Percentiles rank a stretch among this genome's conserved stretches.
These are phyloP conservation scores for Protea cynaroides DNA, from an alignment of 164 flowering plant species.

Conservation along the genomic window DNA sequence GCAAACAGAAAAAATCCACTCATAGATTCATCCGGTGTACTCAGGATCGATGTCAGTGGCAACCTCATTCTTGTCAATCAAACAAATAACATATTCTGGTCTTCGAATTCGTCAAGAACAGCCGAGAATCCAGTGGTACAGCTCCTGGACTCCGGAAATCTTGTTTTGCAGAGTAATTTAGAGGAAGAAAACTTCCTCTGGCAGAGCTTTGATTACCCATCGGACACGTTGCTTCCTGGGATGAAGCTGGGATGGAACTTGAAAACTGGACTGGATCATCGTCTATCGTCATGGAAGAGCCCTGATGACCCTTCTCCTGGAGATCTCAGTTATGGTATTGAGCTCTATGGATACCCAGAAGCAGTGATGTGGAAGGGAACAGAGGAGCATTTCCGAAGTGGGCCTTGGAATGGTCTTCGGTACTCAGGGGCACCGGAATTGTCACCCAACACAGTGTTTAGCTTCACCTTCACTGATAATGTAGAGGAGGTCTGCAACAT, in stretches of 20 bases:
- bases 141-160: constrained; percentile 2
- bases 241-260: background rate
- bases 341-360: background rate
- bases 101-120: background rate
- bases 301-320: background rate
- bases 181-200: background rate
- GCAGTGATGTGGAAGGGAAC: background rate
- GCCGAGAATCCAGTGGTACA: background rate
- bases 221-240: background rate
- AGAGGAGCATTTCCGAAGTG: background rate
- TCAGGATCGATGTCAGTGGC: background rate
- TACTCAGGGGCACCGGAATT: background rate
- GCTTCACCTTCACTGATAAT: background rate
- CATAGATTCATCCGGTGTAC: background rate
- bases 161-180: background rate
- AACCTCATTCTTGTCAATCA: background rate
- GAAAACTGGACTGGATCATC: background rate
- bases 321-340: background rate
- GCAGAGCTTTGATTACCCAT: background rate
- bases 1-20: constrained; percentile 8
- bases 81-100: background rate
- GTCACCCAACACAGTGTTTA: background rate
- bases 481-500: background rate
- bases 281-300: background rate
- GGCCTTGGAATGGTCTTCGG: background rate